Evolutionary conservation across 2,329 filamentous ascomycete genomes (phyloP).

Genomic region (Metarhizium rileyi): DNA sequence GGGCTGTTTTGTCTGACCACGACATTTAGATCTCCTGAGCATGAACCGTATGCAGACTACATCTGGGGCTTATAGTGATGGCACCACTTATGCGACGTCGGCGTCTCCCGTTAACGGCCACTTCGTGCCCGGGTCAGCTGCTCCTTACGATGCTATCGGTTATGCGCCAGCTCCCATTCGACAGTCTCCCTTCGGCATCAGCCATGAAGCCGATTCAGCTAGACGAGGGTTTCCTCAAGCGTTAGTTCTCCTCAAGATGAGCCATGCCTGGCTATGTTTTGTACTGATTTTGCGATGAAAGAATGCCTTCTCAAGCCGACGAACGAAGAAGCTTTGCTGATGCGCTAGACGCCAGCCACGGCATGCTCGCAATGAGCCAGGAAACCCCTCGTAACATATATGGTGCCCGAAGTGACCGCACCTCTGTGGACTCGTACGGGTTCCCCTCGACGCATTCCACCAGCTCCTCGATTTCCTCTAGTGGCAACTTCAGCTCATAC

Average conservation of each 20-base stretch:
- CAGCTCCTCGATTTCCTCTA: conserved; percentile 83
- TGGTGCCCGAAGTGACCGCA: conserved; percentile 56
- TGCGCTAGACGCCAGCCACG: conserved; percentile 82
- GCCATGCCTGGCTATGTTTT: neutral
- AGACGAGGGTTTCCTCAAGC: conserved; percentile 68
- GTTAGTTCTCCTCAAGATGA: conserved; percentile 45
- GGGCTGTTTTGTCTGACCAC: conserved; percentile 50
- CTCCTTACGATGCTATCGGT: conserved; percentile 66
- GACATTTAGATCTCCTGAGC: conserved; percentile 61
- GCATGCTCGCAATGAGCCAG: conserved; percentile 93
- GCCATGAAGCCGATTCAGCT: conserved; percentile 43
- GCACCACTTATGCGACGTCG: conserved; percentile 54
- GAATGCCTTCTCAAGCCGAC: conserved; percentile 40
- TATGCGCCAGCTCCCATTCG: conserved; percentile 59
- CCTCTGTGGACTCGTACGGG: conserved; percentile 78
- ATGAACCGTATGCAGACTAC: conserved; percentile 54
- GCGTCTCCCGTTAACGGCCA: conserved; percentile 56
- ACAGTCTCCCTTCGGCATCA: conserved; percentile 44
- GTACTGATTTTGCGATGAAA: neutral
- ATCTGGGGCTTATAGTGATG: conserved; percentile 61
- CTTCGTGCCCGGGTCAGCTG: conserved; percentile 54
- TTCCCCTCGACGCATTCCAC: conserved; percentile 79
- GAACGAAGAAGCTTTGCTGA: conserved; percentile 69
- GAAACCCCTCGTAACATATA: conserved; percentile 90
- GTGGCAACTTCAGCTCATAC: conserved; percentile 70